phyloP scores from a whole-genome alignment of 768 basidiomycete genomes.

The Trametes elegans region DNA sequence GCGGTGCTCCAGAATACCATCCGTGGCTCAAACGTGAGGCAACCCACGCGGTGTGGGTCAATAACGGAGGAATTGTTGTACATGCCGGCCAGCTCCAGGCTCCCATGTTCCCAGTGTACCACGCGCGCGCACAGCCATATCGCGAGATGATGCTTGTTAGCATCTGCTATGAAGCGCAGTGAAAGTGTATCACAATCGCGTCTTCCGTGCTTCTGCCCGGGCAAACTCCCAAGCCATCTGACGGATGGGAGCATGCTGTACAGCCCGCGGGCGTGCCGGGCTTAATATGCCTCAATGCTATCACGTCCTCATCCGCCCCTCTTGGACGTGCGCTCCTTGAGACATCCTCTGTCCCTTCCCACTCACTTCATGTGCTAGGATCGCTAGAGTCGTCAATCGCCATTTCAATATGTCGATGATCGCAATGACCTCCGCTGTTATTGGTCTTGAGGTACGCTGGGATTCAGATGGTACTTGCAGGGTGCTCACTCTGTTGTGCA shows the following conservation, averaged over 20 bases:
- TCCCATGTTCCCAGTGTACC: not conserved
- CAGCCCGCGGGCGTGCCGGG: not conserved
- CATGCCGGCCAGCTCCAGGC: not conserved
- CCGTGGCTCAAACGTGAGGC: no score
- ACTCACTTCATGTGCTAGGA: not conserved
- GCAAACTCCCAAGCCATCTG: constrained; percentile 13
- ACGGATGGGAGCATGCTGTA: not conserved
- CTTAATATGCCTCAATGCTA: not conserved
- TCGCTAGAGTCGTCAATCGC: not conserved
- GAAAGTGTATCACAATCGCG: constrained; percentile 10
- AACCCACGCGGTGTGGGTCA: no score
- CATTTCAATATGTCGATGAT: constrained; percentile 2
- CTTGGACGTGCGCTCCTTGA: not conserved
- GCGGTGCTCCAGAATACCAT: no score
- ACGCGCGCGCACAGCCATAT: not conserved
- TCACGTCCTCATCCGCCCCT: not conserved
- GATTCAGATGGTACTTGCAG: not conserved
- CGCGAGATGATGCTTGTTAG: not conserved
- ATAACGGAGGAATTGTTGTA: not conserved
- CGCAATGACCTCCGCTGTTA: constrained; percentile 13
- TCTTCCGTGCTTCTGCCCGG: constrained; percentile 2
- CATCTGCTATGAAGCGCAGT: constrained; percentile 1
- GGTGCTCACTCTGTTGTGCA: not conserved
- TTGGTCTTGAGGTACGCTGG: constrained; percentile 21
- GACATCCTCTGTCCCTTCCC: not conserved